These are phyloP conservation scores for Prunus padus DNA, from an alignment of 306 rosid species.

Conservation along the genomic window DNA sequence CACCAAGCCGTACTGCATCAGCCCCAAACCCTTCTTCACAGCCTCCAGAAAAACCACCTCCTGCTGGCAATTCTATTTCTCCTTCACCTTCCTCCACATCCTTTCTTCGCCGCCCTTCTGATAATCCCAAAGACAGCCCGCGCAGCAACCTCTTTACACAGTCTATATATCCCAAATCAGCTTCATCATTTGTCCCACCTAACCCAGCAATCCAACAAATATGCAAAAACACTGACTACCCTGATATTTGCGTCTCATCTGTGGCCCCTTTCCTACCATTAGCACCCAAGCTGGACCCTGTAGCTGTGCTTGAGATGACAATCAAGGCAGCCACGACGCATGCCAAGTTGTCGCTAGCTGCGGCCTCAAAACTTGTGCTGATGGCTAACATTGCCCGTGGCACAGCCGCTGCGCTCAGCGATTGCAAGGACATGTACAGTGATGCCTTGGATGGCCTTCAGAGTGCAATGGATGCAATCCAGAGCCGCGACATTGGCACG, in stretches of 20 bases:
- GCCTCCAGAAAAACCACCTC: not conserved
- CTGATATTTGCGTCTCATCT: slow-evolving; percentile 26
- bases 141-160: not conserved
- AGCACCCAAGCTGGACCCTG: slow-evolving; percentile 1
- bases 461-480: slow-evolving; percentile 27
- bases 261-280: slow-evolving; percentile 10
- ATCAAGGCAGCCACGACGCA: slow-evolving; percentile 19
- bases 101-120: not conserved
- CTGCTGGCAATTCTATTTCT: not conserved
- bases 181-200: not conserved
- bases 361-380: not conserved
- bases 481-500: slow-evolving; percentile 24
- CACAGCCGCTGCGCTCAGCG: not conserved
- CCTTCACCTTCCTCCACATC: not conserved
- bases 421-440: slow-evolving; percentile 25
- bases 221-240: slow-evolving; percentile 30
- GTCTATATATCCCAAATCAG: not conserved
- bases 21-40: not conserved
- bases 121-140: not conserved
- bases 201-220: slow-evolving; percentile 16
- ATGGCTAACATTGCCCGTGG: not conserved
- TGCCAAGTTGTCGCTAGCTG: not conserved
- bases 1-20: not conserved
- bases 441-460: slow-evolving; percentile 32
- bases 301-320: slow-evolving; percentile 5